A percentile compares a stretch with the other conserved stretches of the same genome.
phyloP scores from a whole-genome alignment of 108 stramenopile genomes.

The Nitzschia inconspicua region DNA sequence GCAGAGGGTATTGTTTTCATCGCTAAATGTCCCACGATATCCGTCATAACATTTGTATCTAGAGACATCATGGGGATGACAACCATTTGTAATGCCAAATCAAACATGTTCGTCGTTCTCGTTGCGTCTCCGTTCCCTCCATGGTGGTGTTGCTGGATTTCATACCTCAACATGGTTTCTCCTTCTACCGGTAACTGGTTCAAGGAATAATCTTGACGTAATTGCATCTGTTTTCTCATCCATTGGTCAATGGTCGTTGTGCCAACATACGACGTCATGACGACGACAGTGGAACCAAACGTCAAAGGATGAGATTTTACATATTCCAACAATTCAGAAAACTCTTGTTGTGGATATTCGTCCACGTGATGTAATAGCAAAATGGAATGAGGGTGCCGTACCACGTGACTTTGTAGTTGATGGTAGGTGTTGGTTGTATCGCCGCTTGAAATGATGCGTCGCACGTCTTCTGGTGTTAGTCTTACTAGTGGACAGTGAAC shows the following conservation, averaged over 20 bases:
- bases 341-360: background rate
- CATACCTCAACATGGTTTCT: background rate
- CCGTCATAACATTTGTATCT: background rate
- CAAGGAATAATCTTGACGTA: background rate
- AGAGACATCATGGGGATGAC: background rate
- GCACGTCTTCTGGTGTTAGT: background rate
- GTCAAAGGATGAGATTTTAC: background rate
- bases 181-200: background rate
- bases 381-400: background rate
- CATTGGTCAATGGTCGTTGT: conserved; percentile 7
- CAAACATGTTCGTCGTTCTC: background rate
- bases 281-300: conserved; percentile 3
- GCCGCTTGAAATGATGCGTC: background rate
- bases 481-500: background rate
- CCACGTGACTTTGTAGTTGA: background rate
- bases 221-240: conserved; percentile 1
- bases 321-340: background rate
- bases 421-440: background rate
- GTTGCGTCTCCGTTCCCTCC: background rate
- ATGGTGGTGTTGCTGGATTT: background rate
- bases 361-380: background rate
- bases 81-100: background rate
- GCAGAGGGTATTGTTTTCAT: background rate
- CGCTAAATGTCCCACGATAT: background rate
- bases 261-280: conserved; percentile 14